phyloP scores from a whole-genome alignment of 371 early-diverging fungal species.

The Circinella umbellata region DNA sequence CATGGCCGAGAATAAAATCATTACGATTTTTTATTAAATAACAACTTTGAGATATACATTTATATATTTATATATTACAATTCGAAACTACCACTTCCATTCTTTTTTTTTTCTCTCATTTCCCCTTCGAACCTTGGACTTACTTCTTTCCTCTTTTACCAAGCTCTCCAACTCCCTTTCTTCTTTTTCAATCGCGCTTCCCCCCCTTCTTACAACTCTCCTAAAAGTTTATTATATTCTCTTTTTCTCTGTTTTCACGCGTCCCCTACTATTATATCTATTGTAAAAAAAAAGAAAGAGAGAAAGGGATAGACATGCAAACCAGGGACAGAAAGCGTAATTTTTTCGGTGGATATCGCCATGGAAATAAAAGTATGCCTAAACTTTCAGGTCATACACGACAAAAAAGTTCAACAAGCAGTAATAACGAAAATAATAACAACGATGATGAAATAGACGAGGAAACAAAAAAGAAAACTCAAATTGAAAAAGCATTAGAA shows the following conservation, averaged over 20 bases:
- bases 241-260: neutral
- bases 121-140: no score
- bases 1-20: neutral
- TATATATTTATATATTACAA: no score
- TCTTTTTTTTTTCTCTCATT: no score
- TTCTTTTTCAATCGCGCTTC: neutral
- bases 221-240: neutral
- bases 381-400: slow-evolving; percentile 1
- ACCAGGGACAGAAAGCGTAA: slow-evolving; percentile 17
- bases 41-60: no score
- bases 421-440: neutral
- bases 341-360: slow-evolving; percentile 20
- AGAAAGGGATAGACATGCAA: neutral
- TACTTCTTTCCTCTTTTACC: no score
- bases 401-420: neutral
- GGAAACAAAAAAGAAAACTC: slow-evolving; percentile 1
- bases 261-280: neutral
- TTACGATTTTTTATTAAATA: no score
- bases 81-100: no score
- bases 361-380: slow-evolving; percentile 14
- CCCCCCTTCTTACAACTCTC: no score
- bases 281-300: neutral
- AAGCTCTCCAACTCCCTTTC: neutral
- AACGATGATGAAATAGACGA: neutral
- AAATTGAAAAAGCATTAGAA: slow-evolving; percentile 28